phyloP scores from a whole-genome alignment of 306 rosid species.

The Prunus mongolica region DNA sequence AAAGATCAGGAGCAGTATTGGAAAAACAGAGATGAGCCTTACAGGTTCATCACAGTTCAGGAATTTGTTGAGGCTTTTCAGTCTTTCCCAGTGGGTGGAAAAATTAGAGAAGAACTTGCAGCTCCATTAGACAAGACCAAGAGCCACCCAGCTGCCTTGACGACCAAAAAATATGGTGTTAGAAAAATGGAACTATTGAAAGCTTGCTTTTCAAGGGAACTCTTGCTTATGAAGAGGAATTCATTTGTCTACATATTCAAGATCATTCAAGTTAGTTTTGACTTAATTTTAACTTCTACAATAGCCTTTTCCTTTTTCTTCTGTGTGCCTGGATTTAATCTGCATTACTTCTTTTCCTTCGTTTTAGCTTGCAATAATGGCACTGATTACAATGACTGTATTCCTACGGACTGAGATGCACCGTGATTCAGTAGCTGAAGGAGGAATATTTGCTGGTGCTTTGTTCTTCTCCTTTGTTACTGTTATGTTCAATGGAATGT shows the following conservation, averaged over 20 bases:
- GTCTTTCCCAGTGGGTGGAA: constrained; percentile 37
- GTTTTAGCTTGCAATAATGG: constrained; percentile 33
- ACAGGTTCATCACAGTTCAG: constrained; percentile 35
- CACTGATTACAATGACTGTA: constrained; percentile 38
- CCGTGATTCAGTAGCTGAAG: constrained; percentile 36
- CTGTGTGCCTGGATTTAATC: neutral
- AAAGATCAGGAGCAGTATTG: constrained; percentile 55
- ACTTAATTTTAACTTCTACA: neutral
- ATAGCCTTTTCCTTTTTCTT: neutral
- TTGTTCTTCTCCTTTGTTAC: constrained; percentile 42
- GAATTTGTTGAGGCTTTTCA: constrained; percentile 39
- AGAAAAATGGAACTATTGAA: constrained; percentile 39
- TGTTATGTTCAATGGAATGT: constrained; percentile 52
- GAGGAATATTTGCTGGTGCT: constrained; percentile 48
- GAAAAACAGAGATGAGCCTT: constrained; percentile 35
- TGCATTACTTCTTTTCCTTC: neutral
- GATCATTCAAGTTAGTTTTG: constrained; percentile 38
- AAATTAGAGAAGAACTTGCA: constrained; percentile 32
- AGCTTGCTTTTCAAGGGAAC: constrained; percentile 58
- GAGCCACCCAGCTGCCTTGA: constrained; percentile 48
- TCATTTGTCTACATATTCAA: constrained; percentile 41
- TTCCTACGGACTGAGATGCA: constrained; percentile 46
- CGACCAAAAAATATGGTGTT: constrained; percentile 33
- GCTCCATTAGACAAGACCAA: constrained; percentile 45
- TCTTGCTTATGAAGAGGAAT: constrained; percentile 59